Evolutionary conservation across 306 rosid species (phyloP), one percentile per base, ranked within the genome.

Genomic region (Vicia sativa): DNA sequence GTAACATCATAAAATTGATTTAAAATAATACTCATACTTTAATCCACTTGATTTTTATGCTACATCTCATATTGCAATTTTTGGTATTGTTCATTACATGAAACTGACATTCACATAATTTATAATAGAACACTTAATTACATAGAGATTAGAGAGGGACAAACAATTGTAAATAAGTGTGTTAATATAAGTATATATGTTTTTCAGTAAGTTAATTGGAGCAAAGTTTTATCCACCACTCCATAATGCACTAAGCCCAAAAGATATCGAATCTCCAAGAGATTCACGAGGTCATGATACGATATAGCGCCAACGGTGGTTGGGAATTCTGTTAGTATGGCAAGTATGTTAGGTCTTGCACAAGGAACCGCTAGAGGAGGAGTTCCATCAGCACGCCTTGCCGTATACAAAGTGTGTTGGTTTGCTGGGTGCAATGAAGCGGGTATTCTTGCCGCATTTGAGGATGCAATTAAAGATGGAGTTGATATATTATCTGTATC

Each of bases 391-490:
- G 26, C 56, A 50, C 56, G 56, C 4, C 9, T 50, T 18, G 56
- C 29, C 0, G 28, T 50, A 9, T 50, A 50, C 9, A 49, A 49
- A 19, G 56, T 19, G 1, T 49, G 28, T 9, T 9, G 56, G 28
- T 18, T 10, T 49, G 12, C 3, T 18, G 28, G 23, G 15, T 46
- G 53, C 7, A 9, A 46, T 7, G 18, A 15, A 14, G 10, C 3
- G 1, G 10, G 8, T 9, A 15, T 44, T n/a, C 82, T 87, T 9
- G 80, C 82, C 0, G 89, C 93, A 29, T 84, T 84, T 23, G 89
- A 84, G 35, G 76, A 80, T 25, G 93, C 86, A 7, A 85, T 87
- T 9, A 81, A 80, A 0, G 93, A 85, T 63, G 90, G 93, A 1
- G 87, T 87, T 7, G 86, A 87, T 39, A 68, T 87, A 11, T 13